phyloP scores from a whole-genome alignment of 1,284 basidiomycete species.

The Schizopora paradoxa region DNA sequence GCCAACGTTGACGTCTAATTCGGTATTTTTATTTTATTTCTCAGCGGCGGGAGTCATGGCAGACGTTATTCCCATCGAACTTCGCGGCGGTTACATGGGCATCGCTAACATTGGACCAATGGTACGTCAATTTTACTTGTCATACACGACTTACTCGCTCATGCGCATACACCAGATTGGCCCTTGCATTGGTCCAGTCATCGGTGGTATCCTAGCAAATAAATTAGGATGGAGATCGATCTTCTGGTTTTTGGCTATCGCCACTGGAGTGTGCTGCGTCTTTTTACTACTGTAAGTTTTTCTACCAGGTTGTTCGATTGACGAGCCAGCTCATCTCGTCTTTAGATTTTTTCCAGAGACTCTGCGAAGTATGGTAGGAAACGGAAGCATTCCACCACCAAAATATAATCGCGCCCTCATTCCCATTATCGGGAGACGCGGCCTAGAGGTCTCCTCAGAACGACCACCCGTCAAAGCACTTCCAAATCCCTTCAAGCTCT shows the following conservation, averaged over 20 bases:
- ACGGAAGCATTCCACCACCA: slow-evolving; percentile 49
- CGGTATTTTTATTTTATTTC: neutral
- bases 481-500: slow-evolving; percentile 54
- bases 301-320: neutral
- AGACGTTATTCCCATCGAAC: slow-evolving; percentile 34
- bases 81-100: slow-evolving; percentile 37
- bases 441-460: slow-evolving; percentile 17
- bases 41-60: slow-evolving; percentile 35
- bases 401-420: slow-evolving; percentile 48
- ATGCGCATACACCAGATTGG: slow-evolving; percentile 27
- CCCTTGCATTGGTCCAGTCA: slow-evolving; percentile 36
- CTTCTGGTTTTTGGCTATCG: slow-evolving; percentile 75
- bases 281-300: slow-evolving; percentile 48
- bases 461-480: slow-evolving; percentile 34
- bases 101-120: slow-evolving; percentile 34
- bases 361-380: slow-evolving; percentile 46
- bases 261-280: slow-evolving; percentile 47
- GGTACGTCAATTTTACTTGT: slow-evolving; percentile 23
- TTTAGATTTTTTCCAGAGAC: slow-evolving; percentile 46
- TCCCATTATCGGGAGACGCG: slow-evolving; percentile 42
- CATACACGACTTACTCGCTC: neutral
- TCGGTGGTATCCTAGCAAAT: slow-evolving; percentile 56
- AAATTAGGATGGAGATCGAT: slow-evolving; percentile 68
- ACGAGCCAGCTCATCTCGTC: neutral
- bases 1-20: neutral